Percentiles rank a stretch among this genome's conserved stretches.
These are phyloP conservation scores for Aspergillus bertholletiae DNA, from an alignment of 495 filamentous ascomycete species.

Conservation along the genomic window DNA sequence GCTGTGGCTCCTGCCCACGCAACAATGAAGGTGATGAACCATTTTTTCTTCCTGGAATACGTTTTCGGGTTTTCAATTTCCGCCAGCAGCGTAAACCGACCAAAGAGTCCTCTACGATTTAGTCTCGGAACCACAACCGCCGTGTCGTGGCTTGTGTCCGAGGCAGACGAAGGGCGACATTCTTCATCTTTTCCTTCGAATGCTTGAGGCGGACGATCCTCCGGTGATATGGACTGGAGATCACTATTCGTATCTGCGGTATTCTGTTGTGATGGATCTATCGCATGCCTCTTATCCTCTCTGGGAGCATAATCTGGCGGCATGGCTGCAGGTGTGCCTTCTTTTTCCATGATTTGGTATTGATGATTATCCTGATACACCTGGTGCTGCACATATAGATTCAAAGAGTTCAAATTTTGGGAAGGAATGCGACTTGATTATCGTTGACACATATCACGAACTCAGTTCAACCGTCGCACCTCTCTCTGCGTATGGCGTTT, in stretches of 20 bases:
- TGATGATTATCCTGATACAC: background rate
- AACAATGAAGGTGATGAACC: slow-evolving; percentile 79
- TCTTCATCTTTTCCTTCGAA: slow-evolving; percentile 22
- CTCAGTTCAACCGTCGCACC: background rate
- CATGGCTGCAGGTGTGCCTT: background rate
- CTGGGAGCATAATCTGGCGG: background rate
- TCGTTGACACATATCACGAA: background rate
- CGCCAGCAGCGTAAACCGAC: slow-evolving; percentile 69
- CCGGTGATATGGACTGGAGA: slow-evolving; percentile 8
- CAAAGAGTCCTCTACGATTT: slow-evolving; percentile 72
- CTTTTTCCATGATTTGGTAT: background rate
- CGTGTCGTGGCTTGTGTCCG: slow-evolving; percentile 19
- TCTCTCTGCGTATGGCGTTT: background rate
- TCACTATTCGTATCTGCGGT: background rate
- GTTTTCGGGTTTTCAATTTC: slow-evolving; percentile 75
- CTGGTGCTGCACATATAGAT: background rate
- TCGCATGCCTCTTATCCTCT: background rate
- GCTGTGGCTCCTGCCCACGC: slow-evolving; percentile 71
- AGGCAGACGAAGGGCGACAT: background rate
- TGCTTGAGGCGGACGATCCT: background rate
- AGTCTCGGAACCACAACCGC: slow-evolving; percentile 54
- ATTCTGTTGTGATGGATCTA: background rate
- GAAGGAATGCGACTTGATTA: background rate
- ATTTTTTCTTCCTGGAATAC: slow-evolving; percentile 72
- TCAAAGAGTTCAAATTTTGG: background rate